Base-by-base conservation (phyloP, 2,329 filamentous ascomycete genomes). In the Exophiala phaeomuriformis region DNA sequence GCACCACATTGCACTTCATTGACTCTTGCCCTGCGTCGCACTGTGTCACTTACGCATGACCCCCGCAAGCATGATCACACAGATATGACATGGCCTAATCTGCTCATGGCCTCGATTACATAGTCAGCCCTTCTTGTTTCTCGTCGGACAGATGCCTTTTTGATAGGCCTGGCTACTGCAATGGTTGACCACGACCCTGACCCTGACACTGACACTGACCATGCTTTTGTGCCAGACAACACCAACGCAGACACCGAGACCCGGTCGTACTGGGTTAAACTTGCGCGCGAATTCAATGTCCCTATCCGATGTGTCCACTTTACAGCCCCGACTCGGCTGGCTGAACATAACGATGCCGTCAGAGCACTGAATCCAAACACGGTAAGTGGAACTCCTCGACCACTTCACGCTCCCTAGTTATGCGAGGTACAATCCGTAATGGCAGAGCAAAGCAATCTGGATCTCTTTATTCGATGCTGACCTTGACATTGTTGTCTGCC, bases 281-380 rank as follows among this genome's bases (percentile, higher is more conserved):
- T 97, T 31, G 90, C 90, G 12, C 78, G 77, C 59, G 84, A 85
- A 63, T 72, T 82, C 64, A 74, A 80, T 3, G 76, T 94, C 1
- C 85, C 87, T 1, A 86, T 95, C 62, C 85, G 91, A 44, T 95
- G 91, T 65, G 76, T 97, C 6, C 85, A 86, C 69, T 93, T 98
- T 72, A 86, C 84, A 48, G 85, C 89, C 8, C 76, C 83, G 1
- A 69, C 82, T 29, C 77, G 79, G 41, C 67, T 95, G 5, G 82
- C 80, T 68, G 83, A 90, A 67, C 93, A 98, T 72, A 98, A 98
- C 66, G 87, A 95, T 66, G 81, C 80, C 1, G 87, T 95, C 46
- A 81, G 93, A 56, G 82, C 89, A 1, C 73, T 90, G 61, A 80
- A 76, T 59, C 67, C 68, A 49, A 62, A 65, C 45, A 59, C 49